These are phyloP conservation scores for Nelumbo lutea DNA, from an alignment of 164 flowering plant species.

Conservation along the genomic window DNA sequence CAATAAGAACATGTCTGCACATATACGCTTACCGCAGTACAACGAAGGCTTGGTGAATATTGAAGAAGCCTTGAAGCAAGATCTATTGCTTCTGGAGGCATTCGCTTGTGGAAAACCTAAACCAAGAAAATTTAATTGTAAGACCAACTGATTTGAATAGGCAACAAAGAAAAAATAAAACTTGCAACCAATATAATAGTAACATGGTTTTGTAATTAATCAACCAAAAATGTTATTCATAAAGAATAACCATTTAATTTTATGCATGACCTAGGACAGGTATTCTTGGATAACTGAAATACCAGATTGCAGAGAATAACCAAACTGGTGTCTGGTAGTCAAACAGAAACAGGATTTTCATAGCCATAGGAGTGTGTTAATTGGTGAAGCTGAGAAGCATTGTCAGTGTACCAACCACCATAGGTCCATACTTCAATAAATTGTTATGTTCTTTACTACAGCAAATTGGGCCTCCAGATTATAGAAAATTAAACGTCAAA, in stretches of 20 bases:
- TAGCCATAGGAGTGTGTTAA: too few relatives aligned
- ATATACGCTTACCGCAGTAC: slow-evolving; percentile 66
- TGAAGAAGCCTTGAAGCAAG: slow-evolving; percentile 91
- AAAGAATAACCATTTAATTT: not conserved
- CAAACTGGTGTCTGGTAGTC: too few relatives aligned
- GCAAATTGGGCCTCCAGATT: too few relatives aligned
- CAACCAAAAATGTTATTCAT: not conserved
- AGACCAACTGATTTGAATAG: not conserved
- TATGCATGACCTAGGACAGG: not conserved
- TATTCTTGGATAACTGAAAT: not conserved
- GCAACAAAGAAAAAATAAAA: not conserved
- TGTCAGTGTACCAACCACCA: too few relatives aligned
- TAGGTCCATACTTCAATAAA: too few relatives aligned
- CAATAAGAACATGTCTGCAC: too few relatives aligned
- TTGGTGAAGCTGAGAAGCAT: too few relatives aligned
- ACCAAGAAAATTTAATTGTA: slow-evolving; percentile 6
- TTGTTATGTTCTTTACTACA: too few relatives aligned
- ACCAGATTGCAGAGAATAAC: not conserved
- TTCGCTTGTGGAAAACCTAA: slow-evolving; percentile 83
- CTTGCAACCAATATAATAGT: not conserved
- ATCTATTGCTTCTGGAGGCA: slow-evolving; percentile 98
- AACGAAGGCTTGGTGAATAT: slow-evolving; percentile 94
- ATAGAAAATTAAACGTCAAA: too few relatives aligned
- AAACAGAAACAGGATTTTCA: too few relatives aligned
- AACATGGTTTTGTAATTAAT: too few relatives aligned